phyloP scores from a whole-genome alignment of 768 basidiomycete genomes.

The Leccinum rimulosum region DNA sequence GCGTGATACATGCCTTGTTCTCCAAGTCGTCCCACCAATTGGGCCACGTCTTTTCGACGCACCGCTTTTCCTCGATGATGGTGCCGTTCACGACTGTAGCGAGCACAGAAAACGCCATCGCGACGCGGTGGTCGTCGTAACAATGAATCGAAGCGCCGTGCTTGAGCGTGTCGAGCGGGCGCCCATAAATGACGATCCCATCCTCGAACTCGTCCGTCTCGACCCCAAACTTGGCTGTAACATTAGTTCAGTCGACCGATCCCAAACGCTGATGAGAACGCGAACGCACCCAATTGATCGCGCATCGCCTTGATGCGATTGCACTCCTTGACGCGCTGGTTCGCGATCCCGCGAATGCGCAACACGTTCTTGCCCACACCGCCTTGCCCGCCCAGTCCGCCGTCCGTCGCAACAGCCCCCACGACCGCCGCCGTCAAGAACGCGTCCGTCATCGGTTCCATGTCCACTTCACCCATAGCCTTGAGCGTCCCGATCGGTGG shows the following conservation, averaged over 20 bases:
- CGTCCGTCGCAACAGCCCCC: slow-evolving; percentile 75
- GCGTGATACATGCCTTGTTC: slow-evolving; percentile 67
- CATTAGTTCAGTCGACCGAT: not conserved
- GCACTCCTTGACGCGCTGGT: slow-evolving; percentile 98
- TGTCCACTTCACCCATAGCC: slow-evolving; percentile 64
- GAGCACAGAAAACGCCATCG: slow-evolving; percentile 96
- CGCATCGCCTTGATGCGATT: slow-evolving; percentile 97
- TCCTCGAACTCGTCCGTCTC: slow-evolving; percentile 90
- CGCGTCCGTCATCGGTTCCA: slow-evolving; percentile 99
- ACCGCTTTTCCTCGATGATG: slow-evolving; percentile 91
- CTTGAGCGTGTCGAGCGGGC: slow-evolving; percentile 58
- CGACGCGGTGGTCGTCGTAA: slow-evolving; percentile 98
- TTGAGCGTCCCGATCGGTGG: slow-evolving; percentile 85
- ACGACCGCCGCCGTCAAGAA: slow-evolving; percentile 94
- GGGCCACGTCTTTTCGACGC: slow-evolving; percentile 99
- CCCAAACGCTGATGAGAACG: too few species aligned
- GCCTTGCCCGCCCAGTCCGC: slow-evolving; percentile 41
- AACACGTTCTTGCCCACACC: slow-evolving; percentile 45
- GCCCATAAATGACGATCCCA: slow-evolving; percentile 87
- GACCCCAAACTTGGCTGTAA: slow-evolving; percentile 88
- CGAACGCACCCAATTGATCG: slow-evolving; percentile 76
- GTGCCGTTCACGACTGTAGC: slow-evolving; percentile 71
- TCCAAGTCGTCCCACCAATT: slow-evolving; percentile 99
- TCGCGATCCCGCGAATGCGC: slow-evolving; percentile 91
- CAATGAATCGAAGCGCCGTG: slow-evolving; percentile 83